Evolutionary conservation across 306 rosid species (phyloP).

Genomic region (Dalbergia cultrata): DNA sequence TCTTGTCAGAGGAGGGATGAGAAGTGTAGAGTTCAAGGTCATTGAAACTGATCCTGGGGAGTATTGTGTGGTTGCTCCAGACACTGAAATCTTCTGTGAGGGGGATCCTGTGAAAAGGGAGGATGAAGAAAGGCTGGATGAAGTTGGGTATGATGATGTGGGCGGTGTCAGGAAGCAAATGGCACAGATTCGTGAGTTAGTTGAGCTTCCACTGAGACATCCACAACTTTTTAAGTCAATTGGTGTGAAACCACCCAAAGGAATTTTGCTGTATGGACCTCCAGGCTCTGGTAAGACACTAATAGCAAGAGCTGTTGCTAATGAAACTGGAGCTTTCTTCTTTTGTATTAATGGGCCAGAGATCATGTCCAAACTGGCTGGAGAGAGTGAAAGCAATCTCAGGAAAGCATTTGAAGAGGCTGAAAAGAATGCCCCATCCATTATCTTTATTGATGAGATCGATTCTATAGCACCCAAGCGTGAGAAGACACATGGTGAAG

Average conservation of each 20-base stretch:
- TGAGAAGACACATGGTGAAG: conserved; percentile 78
- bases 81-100: conserved; percentile 73
- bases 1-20: conserved; percentile 72
- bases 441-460: conserved; percentile 74
- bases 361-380: conserved; percentile 74
- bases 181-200: conserved; percentile 78
- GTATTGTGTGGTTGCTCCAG: conserved; percentile 77
- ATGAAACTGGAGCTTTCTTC: conserved; percentile 79
- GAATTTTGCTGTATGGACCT: conserved; percentile 76
- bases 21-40: conserved; percentile 77
- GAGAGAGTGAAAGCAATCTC: conserved; percentile 79
- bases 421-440: conserved; percentile 73
- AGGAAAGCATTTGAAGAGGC: conserved; percentile 80
- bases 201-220: conserved; percentile 73
- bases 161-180: conserved; percentile 81
- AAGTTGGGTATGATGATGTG: conserved; percentile 77
- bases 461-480: conserved; percentile 79
- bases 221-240: conserved; percentile 75
- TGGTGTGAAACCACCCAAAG: conserved; percentile 79
- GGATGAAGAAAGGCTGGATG: conserved; percentile 72
- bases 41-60: conserved; percentile 76
- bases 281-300: conserved; percentile 77
- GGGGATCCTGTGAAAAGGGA: conserved; percentile 74
- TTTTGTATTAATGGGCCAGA: conserved; percentile 76
- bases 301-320: conserved; percentile 74